Evolutionary conservation across 1,284 basidiomycete species (phyloP).

Genomic region (Boletus albobrunnescens): DNA sequence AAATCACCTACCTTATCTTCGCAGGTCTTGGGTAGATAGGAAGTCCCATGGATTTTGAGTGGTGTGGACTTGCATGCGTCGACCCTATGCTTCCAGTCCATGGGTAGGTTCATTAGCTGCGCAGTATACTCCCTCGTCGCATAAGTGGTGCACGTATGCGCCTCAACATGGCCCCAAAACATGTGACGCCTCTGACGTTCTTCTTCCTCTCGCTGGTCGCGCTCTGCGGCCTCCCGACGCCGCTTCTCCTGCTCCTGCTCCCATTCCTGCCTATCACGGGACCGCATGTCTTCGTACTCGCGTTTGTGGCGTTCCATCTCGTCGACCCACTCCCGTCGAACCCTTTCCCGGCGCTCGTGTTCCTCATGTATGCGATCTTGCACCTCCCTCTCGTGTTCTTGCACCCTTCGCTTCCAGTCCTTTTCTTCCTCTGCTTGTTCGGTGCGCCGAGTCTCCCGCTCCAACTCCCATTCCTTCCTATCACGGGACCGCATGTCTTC

Average conservation of each 20-base stretch:
- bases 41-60: constrained; percentile 21
- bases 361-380: too few species aligned
- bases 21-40: constrained; percentile 20
- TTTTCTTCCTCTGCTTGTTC: too few species aligned
- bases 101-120: constrained; percentile 20
- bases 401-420: too few species aligned
- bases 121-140: constrained; percentile 28
- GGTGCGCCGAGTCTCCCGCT: too few species aligned
- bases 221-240: constrained; percentile 10
- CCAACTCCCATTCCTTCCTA: background rate
- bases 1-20: constrained; percentile 20
- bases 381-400: too few species aligned
- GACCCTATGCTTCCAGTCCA: constrained; percentile 13
- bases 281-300: too few species aligned
- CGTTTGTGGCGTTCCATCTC: too few species aligned
- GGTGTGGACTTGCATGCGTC: constrained; percentile 22
- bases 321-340: too few species aligned
- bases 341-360: too few species aligned
- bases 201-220: constrained; percentile 22
- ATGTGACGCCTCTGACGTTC: constrained; percentile 19
- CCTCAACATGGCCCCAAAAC: constrained; percentile 21
- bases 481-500: constrained; percentile 7
- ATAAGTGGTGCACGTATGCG: constrained; percentile 21
- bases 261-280: background rate
- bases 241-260: background rate